Conservation (phyloP, 352 stramenopile genomes). For the Globisporangium mamillatum region DNA sequence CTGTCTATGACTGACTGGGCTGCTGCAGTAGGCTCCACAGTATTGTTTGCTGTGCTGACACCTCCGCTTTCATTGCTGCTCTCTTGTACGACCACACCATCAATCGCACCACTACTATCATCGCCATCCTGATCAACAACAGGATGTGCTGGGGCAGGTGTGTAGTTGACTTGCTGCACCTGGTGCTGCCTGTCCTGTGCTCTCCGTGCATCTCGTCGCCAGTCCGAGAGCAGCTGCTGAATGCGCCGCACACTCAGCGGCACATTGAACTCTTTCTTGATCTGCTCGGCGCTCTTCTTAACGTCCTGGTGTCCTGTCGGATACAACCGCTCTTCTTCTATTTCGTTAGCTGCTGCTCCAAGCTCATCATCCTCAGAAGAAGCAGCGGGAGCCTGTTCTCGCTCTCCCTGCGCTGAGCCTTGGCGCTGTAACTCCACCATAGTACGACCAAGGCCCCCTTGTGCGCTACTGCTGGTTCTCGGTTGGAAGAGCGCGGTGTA, state of each 20-base stretch:
- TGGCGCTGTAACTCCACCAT: background rate
- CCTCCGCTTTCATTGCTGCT: background rate
- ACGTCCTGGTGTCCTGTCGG: background rate
- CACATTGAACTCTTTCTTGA: slow-evolving; percentile 45
- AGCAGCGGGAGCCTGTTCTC: background rate
- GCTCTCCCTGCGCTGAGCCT: background rate
- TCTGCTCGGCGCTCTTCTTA: slow-evolving; percentile 46
- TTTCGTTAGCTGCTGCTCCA: background rate
- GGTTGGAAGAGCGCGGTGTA: slow-evolving; percentile 30
- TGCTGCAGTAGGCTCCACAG: background rate
- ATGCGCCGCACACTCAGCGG: slow-evolving; percentile 52
- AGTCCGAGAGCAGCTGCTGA: slow-evolving; percentile 54
- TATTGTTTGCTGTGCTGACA: background rate
- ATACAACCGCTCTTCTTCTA: background rate
- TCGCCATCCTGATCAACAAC: background rate
- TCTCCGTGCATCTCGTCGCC: slow-evolving; percentile 34
- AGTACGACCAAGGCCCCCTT: background rate
- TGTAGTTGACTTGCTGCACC: background rate
- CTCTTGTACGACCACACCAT: background rate
- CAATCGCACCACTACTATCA: background rate
- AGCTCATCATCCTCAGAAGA: background rate
- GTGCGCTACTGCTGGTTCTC: background rate
- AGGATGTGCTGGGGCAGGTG: too few relatives aligned
- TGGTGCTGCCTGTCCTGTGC: slow-evolving; percentile 25
- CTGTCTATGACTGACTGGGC: background rate